Evolutionary conservation across 495 filamentous ascomycete genomes (phyloP), one percentile per base, ranked within the genome.

Genomic region (Chaetomidium leptoderma): DNA sequence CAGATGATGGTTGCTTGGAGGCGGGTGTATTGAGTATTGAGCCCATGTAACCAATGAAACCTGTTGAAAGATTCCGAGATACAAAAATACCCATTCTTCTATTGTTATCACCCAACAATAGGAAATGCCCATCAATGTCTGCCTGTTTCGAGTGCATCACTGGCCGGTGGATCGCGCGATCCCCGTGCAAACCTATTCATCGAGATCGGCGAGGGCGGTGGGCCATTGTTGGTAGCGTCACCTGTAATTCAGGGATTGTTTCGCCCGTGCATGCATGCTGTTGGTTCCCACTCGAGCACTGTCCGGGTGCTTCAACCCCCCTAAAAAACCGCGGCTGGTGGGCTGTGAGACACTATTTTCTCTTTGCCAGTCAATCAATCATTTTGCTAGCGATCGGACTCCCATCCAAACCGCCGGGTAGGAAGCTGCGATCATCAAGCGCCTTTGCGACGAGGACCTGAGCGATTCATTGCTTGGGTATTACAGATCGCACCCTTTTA

Each of bases 271-370:
- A 6, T 29, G 36, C 36, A 39, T 23, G 36, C 48, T 16, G 46
- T 33, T 52, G 39, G 46, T 10, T 53, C 37, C 45, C 47, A 50
- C 59, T 61, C 33, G n/a, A n/a, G n/a, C n/a, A n/a, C n/a, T n/a
- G n/a, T n/a, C 27, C 37, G 14, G 27, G 46, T 17, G 26, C 42
- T 36, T 36, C 51, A 51, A 45, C 27, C 9, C 45, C n/a, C 58
- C 53, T 46, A 51, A 29, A 59, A 59, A 59, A 35, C 39, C 37
- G 21, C 40, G 37, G 32, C 40, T 37, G 37, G 47, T 39, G 48
- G 30, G 52, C 58, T 61, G n/a, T n/a, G 59, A 57, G 53, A 62
- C 54, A 54, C 42, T 53, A 46, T 58, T 57, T 62, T 54, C 53
- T 30, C 32, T 47, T 32, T 17, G 19, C 16, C 37, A 17, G n/a